These are phyloP conservation scores for Trypanosoma avium DNA, from an alignment of 208 protist species.

Conservation along the genomic window DNA sequence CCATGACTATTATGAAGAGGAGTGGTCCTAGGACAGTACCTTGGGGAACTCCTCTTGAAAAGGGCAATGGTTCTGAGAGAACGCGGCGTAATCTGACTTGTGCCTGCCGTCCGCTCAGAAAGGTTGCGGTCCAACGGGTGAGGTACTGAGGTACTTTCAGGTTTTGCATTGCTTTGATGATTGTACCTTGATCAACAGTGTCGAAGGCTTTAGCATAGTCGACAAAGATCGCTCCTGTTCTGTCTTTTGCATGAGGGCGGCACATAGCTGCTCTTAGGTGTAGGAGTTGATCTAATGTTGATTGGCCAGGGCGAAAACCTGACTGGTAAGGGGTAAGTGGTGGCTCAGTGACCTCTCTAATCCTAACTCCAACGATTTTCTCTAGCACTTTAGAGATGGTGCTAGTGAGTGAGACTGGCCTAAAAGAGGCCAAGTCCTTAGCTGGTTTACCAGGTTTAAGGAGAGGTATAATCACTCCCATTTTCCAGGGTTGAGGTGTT, in stretches of 20 bases:
- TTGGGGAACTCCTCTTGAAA: slow-evolving; percentile 22
- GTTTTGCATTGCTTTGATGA: not conserved
- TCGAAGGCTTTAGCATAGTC: slow-evolving; percentile 19
- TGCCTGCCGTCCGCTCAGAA: not conserved
- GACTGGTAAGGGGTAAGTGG: slow-evolving; percentile 14
- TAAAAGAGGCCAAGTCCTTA: slow-evolving; percentile 5
- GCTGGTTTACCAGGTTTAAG: slow-evolving; percentile 21
- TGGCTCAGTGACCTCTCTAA: slow-evolving; percentile 16
- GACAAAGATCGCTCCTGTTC: slow-evolving; percentile 2
- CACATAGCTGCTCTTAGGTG: not conserved
- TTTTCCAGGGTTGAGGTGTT: slow-evolving; percentile 17
- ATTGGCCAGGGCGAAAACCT: slow-evolving; percentile 19
- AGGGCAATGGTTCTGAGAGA: not conserved
- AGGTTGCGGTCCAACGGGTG: not conserved
- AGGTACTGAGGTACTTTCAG: not conserved
- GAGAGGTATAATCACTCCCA: slow-evolving; percentile 18
- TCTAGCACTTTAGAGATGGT: slow-evolving; percentile 27
- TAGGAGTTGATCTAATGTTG: slow-evolving; percentile 22
- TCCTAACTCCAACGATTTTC: slow-evolving; percentile 17
- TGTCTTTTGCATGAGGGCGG: not conserved
- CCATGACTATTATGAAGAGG: slow-evolving; percentile 28
- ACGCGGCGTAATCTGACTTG: not conserved
- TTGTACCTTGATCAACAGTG: slow-evolving; percentile 9
- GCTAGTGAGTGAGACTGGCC: slow-evolving; percentile 19
- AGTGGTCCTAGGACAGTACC: slow-evolving; percentile 29